Base-by-base conservation (phyloP, 2,329 filamentous ascomycete genomes). In the Penicillium sp. region DNA sequence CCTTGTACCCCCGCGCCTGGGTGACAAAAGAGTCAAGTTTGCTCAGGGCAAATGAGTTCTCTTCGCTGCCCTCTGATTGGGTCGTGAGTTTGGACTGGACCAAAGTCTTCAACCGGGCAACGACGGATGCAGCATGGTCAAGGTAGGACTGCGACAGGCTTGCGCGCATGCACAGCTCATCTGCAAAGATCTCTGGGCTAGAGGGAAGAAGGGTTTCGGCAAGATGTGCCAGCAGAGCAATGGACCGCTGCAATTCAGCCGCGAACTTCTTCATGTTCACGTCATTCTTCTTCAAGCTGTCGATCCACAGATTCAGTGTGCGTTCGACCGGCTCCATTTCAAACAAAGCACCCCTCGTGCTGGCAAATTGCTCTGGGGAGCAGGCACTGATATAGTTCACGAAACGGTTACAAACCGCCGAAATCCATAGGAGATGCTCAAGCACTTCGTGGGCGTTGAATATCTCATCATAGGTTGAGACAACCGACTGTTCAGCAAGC, bases 291-390 rank as follows among this genome's bases (percentile, higher is more conserved):
- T 89, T 84, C 44, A 96, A 67, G 5, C 82, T 82, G 54, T 96
- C 90, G 46, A 97, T 87, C 81, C 89, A 95, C 45, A 79, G 80
- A 62, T 95, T 95, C 40, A 97, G 71, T 0, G 87, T 87, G 47
- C 89, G 80, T 70, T 98, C 93, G 9, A 97, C 88, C 0, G 90
- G 89, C 64, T 95, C 88, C 41, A 97, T 75, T 67, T 97, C 93
- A 58, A 89, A 87, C 47, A 93, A 70, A 2, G 89, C 87, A 34
- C 85, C 84, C 59, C 89, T 85, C 57, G 89, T 93, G 54, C 76
- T 82, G 37, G 79, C 78, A 65, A 97, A 97, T 48, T 88, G 81
- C 39, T 87, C 82, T 1, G 86, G 75, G 2, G 86, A 84, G 68
- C 89, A 94, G 57, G 82, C 81, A 57, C 79, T 84, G 59, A 96